Percentiles rank a stretch among this genome's conserved stretches.
phyloP scores from a whole-genome alignment of 164 flowering plant genomes.

The Hamamelis virginiana region DNA sequence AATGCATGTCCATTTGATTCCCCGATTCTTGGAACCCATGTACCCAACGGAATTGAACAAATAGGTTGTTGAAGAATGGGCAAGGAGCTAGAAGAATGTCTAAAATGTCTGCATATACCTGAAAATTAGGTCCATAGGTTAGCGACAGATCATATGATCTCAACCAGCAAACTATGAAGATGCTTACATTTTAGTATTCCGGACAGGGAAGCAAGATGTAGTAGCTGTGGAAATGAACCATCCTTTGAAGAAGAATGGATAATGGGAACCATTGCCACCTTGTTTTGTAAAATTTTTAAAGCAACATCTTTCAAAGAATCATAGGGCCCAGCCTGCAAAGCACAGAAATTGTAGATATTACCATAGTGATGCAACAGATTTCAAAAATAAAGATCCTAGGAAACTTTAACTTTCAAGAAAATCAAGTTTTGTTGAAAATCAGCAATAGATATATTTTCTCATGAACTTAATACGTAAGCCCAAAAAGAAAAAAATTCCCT shows the following conservation, averaged over 20 bases:
- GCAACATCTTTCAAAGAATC: constrained; percentile 83
- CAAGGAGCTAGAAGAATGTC: constrained; percentile 47
- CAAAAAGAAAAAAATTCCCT: no score
- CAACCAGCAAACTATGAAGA: constrained; percentile 3
- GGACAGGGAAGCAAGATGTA: constrained; percentile 87
- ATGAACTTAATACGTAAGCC: neutral
- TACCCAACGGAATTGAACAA: constrained; percentile 67
- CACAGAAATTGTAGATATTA: neutral
- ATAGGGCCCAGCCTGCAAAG: constrained; percentile 79
- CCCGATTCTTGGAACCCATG: constrained; percentile 88
- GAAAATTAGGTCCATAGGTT: constrained; percentile 24
- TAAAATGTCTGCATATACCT: constrained; percentile 88
- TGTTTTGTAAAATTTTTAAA: constrained; percentile 66
- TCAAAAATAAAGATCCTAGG: constrained; percentile 27
- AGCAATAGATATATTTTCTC: neutral
- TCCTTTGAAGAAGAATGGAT: constrained; percentile 67
- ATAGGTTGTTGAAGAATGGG: constrained; percentile 60
- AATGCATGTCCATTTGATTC: constrained; percentile 60
- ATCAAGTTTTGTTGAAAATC: neutral
- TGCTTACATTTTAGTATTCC: constrained; percentile 83
- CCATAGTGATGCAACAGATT: neutral
- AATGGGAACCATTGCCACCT: constrained; percentile 74
- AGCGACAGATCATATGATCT: constrained; percentile 18
- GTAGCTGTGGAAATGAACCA: constrained; percentile 80
- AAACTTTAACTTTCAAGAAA: constrained; percentile 16